These are phyloP conservation scores for Lablab purpureus DNA, from an alignment of 306 rosid species.

Conservation along the genomic window DNA sequence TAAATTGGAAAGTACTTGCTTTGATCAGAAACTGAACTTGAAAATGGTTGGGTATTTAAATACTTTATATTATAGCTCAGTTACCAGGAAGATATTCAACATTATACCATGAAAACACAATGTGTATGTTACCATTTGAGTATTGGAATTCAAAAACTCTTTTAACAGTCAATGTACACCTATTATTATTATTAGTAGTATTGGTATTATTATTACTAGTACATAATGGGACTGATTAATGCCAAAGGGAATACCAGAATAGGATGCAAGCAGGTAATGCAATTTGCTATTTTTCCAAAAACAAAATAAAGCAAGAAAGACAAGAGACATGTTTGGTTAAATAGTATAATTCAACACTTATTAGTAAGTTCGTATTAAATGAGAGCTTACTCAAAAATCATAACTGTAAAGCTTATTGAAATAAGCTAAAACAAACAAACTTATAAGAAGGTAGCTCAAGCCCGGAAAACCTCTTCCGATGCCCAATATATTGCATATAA, in stretches of 20 bases:
- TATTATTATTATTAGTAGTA: constrained; percentile 16
- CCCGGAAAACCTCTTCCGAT: neutral
- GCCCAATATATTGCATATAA: neutral
- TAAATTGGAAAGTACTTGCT: constrained; percentile 17
- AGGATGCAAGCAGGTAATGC: constrained; percentile 20
- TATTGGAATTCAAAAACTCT: constrained; percentile 15
- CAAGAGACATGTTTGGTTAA: neutral
- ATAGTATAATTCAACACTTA: neutral
- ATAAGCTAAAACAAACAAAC: neutral
- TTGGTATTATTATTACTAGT: too few relatives aligned
- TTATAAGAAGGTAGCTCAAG: neutral
- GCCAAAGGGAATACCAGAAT: neutral
- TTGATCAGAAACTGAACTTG: constrained; percentile 13
- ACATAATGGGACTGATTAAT: neutral
- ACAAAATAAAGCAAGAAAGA: constrained; percentile 26
- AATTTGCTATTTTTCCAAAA: constrained; percentile 5
- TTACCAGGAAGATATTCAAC: constrained; percentile 28
- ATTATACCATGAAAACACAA: constrained; percentile 28
- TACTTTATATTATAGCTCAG: neutral
- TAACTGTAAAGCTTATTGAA: neutral
- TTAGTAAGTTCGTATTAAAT: neutral
- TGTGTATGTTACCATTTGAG: neutral
- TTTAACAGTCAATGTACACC: constrained; percentile 6
- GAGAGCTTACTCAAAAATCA: neutral
- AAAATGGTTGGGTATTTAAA: neutral